Evolutionary conservation across 345 rosid species (phyloP).

Genomic region (Sisymbrium altissimum): DNA sequence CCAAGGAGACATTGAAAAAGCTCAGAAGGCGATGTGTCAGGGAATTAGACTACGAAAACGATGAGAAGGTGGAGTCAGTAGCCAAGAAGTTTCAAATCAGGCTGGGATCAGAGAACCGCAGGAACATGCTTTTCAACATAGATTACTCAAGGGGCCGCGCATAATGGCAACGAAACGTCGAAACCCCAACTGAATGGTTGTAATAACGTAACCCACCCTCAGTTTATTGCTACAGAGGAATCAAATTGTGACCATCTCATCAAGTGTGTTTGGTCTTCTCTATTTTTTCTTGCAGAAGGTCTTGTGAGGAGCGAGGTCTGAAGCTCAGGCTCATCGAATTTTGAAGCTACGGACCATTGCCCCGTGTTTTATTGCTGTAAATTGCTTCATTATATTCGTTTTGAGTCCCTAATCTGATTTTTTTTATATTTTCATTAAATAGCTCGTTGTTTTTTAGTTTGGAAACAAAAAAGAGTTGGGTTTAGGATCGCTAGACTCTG

Average conservation of each 20-base stretch:
- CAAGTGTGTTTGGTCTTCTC: background rate
- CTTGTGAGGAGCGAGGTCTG: constrained; percentile 8
- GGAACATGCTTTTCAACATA: constrained; percentile 67
- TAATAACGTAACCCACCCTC: constrained; percentile 9
- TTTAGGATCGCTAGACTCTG: constrained; percentile 3
- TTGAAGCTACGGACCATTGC: constrained; percentile 5
- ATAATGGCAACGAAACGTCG: constrained; percentile 35
- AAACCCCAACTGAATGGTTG: constrained; percentile 12
- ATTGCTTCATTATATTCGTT: constrained; percentile 14
- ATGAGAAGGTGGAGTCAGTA: constrained; percentile 52
- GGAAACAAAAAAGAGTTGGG: background rate
- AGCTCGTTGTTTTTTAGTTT: background rate
- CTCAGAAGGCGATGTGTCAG: constrained; percentile 77
- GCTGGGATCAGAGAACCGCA: constrained; percentile 68
- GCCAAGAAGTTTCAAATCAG: constrained; percentile 57
- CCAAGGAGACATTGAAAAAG: constrained; percentile 74
- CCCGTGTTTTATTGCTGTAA: constrained; percentile 5
- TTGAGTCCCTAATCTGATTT: constrained; percentile 8
- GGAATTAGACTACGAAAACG: constrained; percentile 68
- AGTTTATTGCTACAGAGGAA: background rate
- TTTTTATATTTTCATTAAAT: background rate
- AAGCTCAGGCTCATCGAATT: constrained; percentile 9
- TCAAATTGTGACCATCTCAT: background rate
- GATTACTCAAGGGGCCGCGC: constrained; percentile 57
- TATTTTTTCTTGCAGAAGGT: constrained; percentile 7